Evolutionary conservation across 1,139 yeast genomes (phyloP), one percentile per base, ranked within the genome.

Genomic region (Taiozyma sp.): DNA sequence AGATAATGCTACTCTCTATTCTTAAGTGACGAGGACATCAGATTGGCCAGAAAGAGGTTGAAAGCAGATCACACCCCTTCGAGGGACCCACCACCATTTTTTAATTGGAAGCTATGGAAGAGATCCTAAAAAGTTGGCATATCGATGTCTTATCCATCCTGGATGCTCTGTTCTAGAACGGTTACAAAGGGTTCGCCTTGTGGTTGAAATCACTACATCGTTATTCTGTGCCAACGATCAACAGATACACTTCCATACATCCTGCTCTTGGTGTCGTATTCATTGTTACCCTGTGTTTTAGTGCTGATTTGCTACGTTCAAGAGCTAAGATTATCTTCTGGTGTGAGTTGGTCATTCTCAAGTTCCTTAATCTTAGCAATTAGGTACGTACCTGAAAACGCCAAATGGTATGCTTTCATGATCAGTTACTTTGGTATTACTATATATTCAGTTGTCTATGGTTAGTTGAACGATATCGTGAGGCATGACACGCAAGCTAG

Each of bases 31-130:
- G 75, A 70, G 48, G 76, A 73, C 49, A 67, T 70, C 44, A 59
- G 67, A 49, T 48, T 71, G 9, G 69, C 70, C n/a, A 58, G 68
- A 43, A 52, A 50, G 37, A 51, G 54, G 35, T 44, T 53, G 19
- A 50, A 45, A 43, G n/a, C n/a, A n/a, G n/a, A n/a, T n/a, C n/a
- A 74, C 76, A 77, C 64, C 75, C 83, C 44, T 72, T 79, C 54
- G 77, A 76, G 63, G 70, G 80, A 55, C 66, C 77, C 54, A 22
- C 54, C 54, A 6, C 47, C 45, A 9, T 64, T 72, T 47, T 66
- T 74, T 47, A 56, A 54, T 47, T 47, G 51, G 51, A 55, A 68
- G 8, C 59, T 71, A 30, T 78, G 82, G 81, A 76, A 73, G 64
- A 68, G 24, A 71, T 76, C 35, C 65, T 77, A 11, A 45, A 46